Percentiles rank a stretch among this genome's conserved stretches.
These are phyloP conservation scores for Sporobolus alterniflorus DNA, from an alignment of 202 grass and related monocot species.

Conservation along the genomic window DNA sequence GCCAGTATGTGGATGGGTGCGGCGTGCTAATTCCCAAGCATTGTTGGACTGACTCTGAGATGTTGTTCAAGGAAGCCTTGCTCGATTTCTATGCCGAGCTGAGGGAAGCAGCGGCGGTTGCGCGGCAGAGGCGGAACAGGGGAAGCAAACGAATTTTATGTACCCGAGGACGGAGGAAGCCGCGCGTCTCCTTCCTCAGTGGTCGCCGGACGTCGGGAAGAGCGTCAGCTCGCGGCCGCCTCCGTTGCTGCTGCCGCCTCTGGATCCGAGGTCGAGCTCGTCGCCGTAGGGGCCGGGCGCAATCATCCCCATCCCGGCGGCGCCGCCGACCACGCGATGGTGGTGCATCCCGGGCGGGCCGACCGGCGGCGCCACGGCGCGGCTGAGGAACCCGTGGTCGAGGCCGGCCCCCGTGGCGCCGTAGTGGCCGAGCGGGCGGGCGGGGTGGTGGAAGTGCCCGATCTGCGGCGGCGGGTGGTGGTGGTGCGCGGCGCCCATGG, in stretches of 20 bases:
- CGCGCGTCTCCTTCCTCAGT: conserved; percentile 50
- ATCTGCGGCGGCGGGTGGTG: conserved; percentile 69
- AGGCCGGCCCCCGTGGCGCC: conserved; percentile 46
- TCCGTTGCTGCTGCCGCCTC: conserved; percentile 40
- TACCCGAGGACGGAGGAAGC: conserved; percentile 40
- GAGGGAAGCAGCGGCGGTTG: conserved; percentile 40
- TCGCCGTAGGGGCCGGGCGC: conserved; percentile 59
- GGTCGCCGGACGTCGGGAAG: conserved; percentile 92
- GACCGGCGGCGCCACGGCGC: conserved; percentile 45
- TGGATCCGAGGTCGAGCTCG: conserved; percentile 73
- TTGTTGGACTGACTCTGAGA: conserved; percentile 52
- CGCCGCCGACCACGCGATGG: conserved; percentile 69
- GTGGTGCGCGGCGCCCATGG: conserved; percentile 56
- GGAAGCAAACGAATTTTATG: conserved; percentile 56
- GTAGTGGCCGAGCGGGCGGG: conserved; percentile 67
- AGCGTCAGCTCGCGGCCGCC: conserved; percentile 86
- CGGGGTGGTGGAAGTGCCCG: conserved; percentile 68
- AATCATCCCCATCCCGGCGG: conserved; percentile 40
- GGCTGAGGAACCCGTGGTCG: conserved; percentile 78
- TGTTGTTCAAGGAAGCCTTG: conserved; percentile 24
- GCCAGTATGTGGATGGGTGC: background rate
- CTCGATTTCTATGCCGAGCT: conserved; percentile 55
- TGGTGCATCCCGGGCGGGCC: conserved; percentile 77
- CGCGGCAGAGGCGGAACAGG: conserved; percentile 32
- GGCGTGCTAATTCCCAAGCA: conserved; percentile 50